These are phyloP conservation scores for Tricholoma bakamatsutake DNA, from an alignment of 768 basidiomycete species.

Conservation along the genomic window DNA sequence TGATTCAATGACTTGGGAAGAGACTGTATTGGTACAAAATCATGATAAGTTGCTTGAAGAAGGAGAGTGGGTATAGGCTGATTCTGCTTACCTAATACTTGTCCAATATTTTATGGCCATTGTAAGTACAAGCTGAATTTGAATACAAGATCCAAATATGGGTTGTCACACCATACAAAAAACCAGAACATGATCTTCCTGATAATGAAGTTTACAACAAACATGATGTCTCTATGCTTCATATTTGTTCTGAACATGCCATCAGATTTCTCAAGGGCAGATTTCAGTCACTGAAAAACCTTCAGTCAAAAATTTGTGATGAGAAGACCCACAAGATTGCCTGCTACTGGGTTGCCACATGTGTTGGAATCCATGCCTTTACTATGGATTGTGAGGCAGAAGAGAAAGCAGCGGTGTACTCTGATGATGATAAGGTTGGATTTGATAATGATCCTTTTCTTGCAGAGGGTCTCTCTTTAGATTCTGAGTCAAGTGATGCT, in stretches of 20 bases:
- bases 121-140: neutral
- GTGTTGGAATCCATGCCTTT: conserved; percentile 19
- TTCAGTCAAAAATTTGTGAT: conserved; percentile 22
- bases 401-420: neutral
- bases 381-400: neutral
- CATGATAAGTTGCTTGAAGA: neutral
- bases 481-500: no score
- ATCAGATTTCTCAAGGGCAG: no score
- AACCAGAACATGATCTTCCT: conserved; percentile 16
- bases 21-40: neutral
- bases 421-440: no score
- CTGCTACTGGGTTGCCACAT: conserved; percentile 25
- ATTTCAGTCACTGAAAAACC: conserved; percentile 27
- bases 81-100: neutral
- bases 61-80: no score
- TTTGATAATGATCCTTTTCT: no score
- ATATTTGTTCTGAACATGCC: conserved; percentile 32
- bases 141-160: conserved; percentile 16
- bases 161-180: conserved; percentile 24
- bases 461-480: no score
- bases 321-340: conserved; percentile 20
- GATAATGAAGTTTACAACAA: conserved; percentile 31
- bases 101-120: neutral
- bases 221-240: conserved; percentile 28
- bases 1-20: conserved; percentile 26